phyloP scores from a whole-genome alignment of 768 basidiomycete species.

The Mycena pura region DNA sequence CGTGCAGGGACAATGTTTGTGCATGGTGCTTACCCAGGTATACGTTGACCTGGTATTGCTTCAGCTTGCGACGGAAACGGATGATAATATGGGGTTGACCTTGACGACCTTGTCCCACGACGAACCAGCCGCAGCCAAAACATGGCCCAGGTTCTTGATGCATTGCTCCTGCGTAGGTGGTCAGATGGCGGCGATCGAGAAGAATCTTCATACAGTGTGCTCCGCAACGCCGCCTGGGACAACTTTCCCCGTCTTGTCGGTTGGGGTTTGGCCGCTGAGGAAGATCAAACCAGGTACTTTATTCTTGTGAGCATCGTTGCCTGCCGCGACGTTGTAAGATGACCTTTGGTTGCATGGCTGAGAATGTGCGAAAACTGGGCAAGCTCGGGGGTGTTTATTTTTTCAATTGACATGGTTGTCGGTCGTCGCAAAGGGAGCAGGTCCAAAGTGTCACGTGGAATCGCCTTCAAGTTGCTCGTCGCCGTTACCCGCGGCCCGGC shows the following conservation, averaged over 20 bases:
- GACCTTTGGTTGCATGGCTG: slow-evolving; percentile 42
- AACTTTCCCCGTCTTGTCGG: slow-evolving; percentile 53
- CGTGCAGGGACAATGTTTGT: too few species aligned
- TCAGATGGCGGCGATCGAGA: slow-evolving; percentile 5
- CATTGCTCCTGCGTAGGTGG: slow-evolving; percentile 54
- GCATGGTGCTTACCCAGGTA: too few species aligned
- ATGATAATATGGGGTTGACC: slow-evolving; percentile 10
- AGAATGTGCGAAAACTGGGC: slow-evolving; percentile 54
- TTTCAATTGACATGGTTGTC: slow-evolving; percentile 55
- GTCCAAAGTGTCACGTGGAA: slow-evolving; percentile 2
- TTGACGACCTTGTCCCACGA: slow-evolving; percentile 65
- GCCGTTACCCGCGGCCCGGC: neutral
- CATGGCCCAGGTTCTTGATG: slow-evolving; percentile 59
- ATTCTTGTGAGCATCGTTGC: slow-evolving; percentile 52
- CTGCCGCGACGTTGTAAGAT: slow-evolving; percentile 12
- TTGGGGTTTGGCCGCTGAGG: slow-evolving; percentile 66
- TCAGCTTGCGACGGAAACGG: neutral
- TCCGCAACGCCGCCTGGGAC: slow-evolving; percentile 63
- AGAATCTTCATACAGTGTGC: slow-evolving; percentile 59
- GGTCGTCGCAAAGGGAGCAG: neutral
- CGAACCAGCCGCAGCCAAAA: slow-evolving; percentile 59
- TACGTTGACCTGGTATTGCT: slow-evolving; percentile 50
- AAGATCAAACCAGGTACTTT: slow-evolving; percentile 66
- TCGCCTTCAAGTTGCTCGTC: neutral
- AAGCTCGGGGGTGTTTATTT: slow-evolving; percentile 59